Percentiles rank a stretch among this genome's conserved stretches.
These are phyloP conservation scores for Didymella keratinophila DNA, from an alignment of 2,329 filamentous ascomycete species.

Conservation along the genomic window DNA sequence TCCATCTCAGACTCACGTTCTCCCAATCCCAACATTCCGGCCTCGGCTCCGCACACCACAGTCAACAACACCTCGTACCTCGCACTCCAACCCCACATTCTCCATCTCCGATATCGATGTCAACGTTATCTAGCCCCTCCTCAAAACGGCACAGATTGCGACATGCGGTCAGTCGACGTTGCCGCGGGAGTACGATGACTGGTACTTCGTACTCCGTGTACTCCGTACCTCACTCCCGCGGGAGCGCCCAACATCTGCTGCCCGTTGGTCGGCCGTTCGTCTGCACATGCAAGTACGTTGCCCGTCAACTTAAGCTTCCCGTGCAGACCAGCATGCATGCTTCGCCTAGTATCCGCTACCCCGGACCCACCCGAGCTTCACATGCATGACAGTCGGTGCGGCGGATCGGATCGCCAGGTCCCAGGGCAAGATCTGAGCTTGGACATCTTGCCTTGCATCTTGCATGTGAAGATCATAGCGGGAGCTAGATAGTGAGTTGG, in stretches of 20 bases:
- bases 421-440: slow-evolving; percentile 1
- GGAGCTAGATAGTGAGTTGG: neutral
- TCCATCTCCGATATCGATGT: slow-evolving; percentile 2
- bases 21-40: neutral
- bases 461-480: neutral
- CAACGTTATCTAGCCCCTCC: slow-evolving; percentile 3
- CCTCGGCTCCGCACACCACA: slow-evolving; percentile 10
- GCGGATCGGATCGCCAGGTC: slow-evolving; percentile 18
- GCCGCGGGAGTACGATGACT: slow-evolving; percentile 5
- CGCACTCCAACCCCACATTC: neutral
- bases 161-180: slow-evolving; percentile 2
- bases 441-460: neutral
- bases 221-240: neutral
- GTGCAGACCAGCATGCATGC: neutral
- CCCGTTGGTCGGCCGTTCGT: neutral
- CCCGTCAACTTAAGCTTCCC: neutral
- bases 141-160: slow-evolving; percentile 10
- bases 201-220: neutral
- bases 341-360: slow-evolving; percentile 10
- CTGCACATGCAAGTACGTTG: neutral
- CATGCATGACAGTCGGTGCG: slow-evolving; percentile 21
- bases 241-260: neutral
- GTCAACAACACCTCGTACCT: neutral
- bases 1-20: neutral
- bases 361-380: slow-evolving; percentile 28